Evolutionary conservation across 179 eudicot species (phyloP), one percentile per base, ranked within the genome.

Genomic region (Patellifolia procumbens): DNA sequence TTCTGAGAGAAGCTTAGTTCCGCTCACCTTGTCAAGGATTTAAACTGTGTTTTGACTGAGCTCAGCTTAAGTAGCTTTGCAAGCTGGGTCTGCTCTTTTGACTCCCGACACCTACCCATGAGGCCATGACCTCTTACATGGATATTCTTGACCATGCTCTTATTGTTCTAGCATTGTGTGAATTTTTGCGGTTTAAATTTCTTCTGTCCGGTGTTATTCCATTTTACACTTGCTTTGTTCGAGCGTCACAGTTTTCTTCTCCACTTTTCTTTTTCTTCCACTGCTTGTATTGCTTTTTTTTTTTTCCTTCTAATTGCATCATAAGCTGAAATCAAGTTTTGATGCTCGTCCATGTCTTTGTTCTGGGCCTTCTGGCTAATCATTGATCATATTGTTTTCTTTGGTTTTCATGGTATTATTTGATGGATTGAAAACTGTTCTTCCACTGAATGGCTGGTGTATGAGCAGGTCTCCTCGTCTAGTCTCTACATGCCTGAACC

Each of bases 401-500:
- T 5, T n/a, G n/a, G 5, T 51, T 5, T 16, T 42, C 17, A 13
- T 48, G 12, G 1, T 55, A 26, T 35, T 55, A 19, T 4, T 39
- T 13, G 3, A 10, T 28, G 19, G 67, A 12, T 31, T 62, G 15
- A 37, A 35, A 46, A 24, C 24, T 26, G 2, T 73, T 71, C 43
- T 73, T 61, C 48, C 16, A 43, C 62, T 61, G 12, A 56, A 34
- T 16, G 29, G 20, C 58, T 32, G 34, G 3, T 65, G 29, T 52
- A 79, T 78, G 19, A 76, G 52, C 90, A 94, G 98, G 92, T 92
- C 68, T 87, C 98, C 34, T 81, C 88, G 24, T 83, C 91, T 70
- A 91, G 81, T 76, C 89, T 94, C 48, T 89, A 53, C 85, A 91
- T 94, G 91, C 98, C 98, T 22, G 97, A 92, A 81, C 98, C 96